Base-by-base conservation (phyloP, 164 flowering plant species). In the Sextonia rubra region DNA sequence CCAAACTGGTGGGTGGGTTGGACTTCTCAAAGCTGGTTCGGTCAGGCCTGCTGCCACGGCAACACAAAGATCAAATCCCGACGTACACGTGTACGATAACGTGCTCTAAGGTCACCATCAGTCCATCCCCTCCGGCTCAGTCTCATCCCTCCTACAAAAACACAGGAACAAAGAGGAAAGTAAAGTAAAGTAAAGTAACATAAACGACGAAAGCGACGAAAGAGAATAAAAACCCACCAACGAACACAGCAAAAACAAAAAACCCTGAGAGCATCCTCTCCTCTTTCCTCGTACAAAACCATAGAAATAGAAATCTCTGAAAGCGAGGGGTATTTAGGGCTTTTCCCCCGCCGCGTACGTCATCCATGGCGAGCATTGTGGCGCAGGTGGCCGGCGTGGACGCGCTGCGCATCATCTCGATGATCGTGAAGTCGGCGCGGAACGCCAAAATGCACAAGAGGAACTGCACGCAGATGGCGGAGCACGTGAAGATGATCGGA, bases 401-500 rank as follows among this genome's bases (percentile, higher is more conserved):
- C 69, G 81, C 81, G 0, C 20, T 80, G 20, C 20, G 70, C 18
- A 71, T 83, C 14, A 73, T 75, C 18, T 44, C 37, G 29, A 47
- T 75, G 75, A 82, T 84, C 64, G 70, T 69, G 24, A 56, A 69
- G 0, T 52, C 85, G 8, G 84, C 89, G 7, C 32, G 71, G 7
- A 78, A 52, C 27, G 83, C 89, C 30, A 30, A 37, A 0, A 74
- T 71, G 49, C 87, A 86, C 83, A 71, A 69, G 26, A 77, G 9
- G 64, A 86, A 83, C 82, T 86, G 89, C 76, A 71, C 60, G 75
- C 77, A 82, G 60, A 66, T 86, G 3, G 86, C 85, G 0, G 60
- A 61, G 58, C 87, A 86, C 68, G 69, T 80, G 60, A 77, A 69
- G 70, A 18, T 84, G 71, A 79, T 83, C 20, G 84, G 85, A 22